Evolutionary conservation across 176 grass and related monocot genomes (phyloP).

Genomic region (Luzula sylvatica): DNA sequence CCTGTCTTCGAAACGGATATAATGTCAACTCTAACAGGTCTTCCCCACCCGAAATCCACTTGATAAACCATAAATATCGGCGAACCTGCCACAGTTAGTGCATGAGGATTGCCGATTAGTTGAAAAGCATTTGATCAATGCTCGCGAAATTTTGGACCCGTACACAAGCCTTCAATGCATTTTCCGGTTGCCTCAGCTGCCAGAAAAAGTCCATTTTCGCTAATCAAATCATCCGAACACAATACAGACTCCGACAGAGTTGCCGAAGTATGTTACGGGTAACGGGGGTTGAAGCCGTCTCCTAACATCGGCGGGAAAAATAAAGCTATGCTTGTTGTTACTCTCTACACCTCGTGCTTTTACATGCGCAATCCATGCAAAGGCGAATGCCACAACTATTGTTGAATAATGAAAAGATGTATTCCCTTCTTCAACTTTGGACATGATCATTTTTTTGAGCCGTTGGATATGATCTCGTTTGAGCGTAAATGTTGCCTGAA

Average conservation of each 20-base stretch:
- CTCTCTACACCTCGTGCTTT: not conserved
- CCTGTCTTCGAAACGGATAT: conserved; percentile 1
- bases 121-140: not conserved
- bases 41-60: conserved; percentile 26
- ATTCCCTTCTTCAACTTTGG: not conserved
- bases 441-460: too few relatives aligned
- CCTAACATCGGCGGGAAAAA: conserved; percentile 27
- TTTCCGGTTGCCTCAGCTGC: not conserved
- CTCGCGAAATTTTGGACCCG: not conserved
- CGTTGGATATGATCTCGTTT: too few relatives aligned
- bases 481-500: not conserved
- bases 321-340: not conserved
- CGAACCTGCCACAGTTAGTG: not conserved
- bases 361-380: conserved; percentile 27
- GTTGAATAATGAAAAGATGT: conserved; percentile 1
- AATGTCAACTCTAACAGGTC: conserved; percentile 1
- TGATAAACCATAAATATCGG: conserved; percentile 15
- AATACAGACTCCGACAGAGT: conserved; percentile 2
- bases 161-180: conserved; percentile 1
- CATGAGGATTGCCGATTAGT: not conserved
- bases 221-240: not conserved
- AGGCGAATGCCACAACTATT: conserved; percentile 17
- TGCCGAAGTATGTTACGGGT: conserved; percentile 28
- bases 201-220: not conserved
- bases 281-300: conserved; percentile 17